Conservation (phyloP, 352 stramenopile species). For the Globisporangium iwayamae region DNA sequence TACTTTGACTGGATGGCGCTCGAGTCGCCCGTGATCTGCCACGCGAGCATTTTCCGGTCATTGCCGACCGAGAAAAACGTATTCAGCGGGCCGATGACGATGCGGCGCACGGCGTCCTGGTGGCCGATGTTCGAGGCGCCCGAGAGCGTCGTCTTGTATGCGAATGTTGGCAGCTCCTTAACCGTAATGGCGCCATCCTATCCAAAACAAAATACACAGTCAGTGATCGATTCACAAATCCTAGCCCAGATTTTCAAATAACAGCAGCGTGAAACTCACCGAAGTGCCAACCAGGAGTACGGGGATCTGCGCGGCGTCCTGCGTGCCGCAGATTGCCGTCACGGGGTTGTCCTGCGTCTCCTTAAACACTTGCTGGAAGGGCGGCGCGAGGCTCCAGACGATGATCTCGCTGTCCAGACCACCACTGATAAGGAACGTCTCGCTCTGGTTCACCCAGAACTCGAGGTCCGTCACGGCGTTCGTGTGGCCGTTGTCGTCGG, state of each 20-base stretch:
- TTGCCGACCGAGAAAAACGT: slow-evolving; percentile 82
- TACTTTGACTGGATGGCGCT: slow-evolving; percentile 64
- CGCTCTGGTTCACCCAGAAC: slow-evolving; percentile 81
- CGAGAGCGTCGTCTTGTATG: slow-evolving; percentile 78
- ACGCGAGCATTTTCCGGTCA: slow-evolving; percentile 81
- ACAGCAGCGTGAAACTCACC: slow-evolving; percentile 29
- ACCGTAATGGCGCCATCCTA: slow-evolving; percentile 78
- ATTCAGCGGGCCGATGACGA: slow-evolving; percentile 66
- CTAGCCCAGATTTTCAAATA: background rate
- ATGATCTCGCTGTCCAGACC: slow-evolving; percentile 81
- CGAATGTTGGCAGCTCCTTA: slow-evolving; percentile 81
- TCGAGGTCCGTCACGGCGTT: slow-evolving; percentile 85
- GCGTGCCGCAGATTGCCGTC: slow-evolving; percentile 66
- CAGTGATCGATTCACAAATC: background rate
- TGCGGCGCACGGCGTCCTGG: slow-evolving; percentile 71
- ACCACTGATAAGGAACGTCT: slow-evolving; percentile 85
- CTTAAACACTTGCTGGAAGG: slow-evolving; percentile 80
- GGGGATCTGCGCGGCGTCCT: slow-evolving; percentile 56
- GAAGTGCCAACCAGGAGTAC: slow-evolving; percentile 77
- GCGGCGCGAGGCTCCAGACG: slow-evolving; percentile 73
- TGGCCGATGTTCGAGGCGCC: slow-evolving; percentile 64
- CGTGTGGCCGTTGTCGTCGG: slow-evolving; percentile 68
- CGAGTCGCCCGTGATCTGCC: slow-evolving; percentile 80
- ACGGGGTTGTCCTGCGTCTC: slow-evolving; percentile 77
- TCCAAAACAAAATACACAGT: slow-evolving; percentile 13